Evolutionary conservation across 495 filamentous ascomycete genomes (phyloP).

Genomic region (Achaetomiella virescens): DNA sequence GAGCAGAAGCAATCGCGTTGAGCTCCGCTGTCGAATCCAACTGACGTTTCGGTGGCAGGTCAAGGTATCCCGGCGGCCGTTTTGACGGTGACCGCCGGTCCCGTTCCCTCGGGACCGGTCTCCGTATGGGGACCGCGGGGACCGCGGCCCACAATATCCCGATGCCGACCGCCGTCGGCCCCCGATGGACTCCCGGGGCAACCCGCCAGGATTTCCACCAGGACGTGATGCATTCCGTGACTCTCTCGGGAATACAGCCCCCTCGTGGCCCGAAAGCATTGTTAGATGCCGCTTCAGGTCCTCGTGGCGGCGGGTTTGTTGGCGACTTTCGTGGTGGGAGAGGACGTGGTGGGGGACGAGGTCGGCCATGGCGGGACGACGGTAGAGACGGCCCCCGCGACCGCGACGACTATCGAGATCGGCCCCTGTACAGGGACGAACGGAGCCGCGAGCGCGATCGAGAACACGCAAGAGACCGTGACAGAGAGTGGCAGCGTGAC

Average conservation of each 20-base stretch:
- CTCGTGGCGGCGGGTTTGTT: conserved; percentile 43
- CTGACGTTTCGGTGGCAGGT: conserved; percentile 27
- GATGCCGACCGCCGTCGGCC: conserved; percentile 44
- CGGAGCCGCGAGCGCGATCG: conserved; percentile 34
- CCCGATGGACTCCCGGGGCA: conserved; percentile 44
- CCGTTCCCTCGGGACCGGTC: conserved; percentile 54
- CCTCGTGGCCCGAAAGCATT: conserved; percentile 67
- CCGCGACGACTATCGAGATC: conserved; percentile 51
- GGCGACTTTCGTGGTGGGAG: conserved; percentile 41
- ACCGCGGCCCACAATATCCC: conserved; percentile 36
- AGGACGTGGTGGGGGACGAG: conserved; percentile 31
- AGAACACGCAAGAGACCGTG: conserved; percentile 14
- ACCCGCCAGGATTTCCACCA: conserved; percentile 40
- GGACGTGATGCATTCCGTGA: conserved; percentile 47
- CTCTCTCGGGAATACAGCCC: conserved; percentile 41
- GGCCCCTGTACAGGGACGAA: conserved; percentile 44
- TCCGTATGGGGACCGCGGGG: conserved; percentile 43
- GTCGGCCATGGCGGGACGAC: conserved; percentile 50
- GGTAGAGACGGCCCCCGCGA: conserved; percentile 57
- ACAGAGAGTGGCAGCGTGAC: conserved; percentile 24
- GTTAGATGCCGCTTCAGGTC: conserved; percentile 57
- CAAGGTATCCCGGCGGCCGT: conserved; percentile 38
- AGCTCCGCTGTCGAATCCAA: not conserved
- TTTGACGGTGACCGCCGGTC: conserved; percentile 47
- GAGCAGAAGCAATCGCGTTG: not conserved